Percentiles rank a stretch among this genome's conserved stretches.
Conservation (phyloP, 2,329 filamentous ascomycete species). For the Cercospora citrullina region DNA sequence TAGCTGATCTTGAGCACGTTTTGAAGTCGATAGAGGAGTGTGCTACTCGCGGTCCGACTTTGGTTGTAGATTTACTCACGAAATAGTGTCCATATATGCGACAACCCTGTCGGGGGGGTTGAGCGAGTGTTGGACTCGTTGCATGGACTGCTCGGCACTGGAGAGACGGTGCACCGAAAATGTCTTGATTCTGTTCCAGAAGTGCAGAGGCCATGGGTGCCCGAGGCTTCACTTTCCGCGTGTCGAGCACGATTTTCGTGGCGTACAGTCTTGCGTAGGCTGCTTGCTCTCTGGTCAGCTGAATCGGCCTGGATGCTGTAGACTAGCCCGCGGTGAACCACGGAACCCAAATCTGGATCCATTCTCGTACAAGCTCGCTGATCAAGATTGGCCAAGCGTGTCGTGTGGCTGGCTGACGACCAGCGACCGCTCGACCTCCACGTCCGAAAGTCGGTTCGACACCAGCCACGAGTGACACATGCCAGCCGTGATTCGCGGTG, state of each 20-base stretch:
- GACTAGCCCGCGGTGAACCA: too few relatives aligned
- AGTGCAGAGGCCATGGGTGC: not conserved
- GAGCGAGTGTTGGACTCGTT: not conserved
- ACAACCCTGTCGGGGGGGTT: too few relatives aligned
- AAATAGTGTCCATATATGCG: not conserved
- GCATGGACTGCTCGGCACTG: not conserved
- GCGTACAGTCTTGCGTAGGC: too few relatives aligned
- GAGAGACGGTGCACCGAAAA: not conserved
- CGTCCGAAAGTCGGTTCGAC: not conserved
- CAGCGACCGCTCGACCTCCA: too few relatives aligned
- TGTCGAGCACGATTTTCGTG: too few relatives aligned
- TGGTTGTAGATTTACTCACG: not conserved
- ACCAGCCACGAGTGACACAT: not conserved
- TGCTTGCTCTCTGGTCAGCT: too few relatives aligned
- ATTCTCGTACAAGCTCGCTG: too few relatives aligned
- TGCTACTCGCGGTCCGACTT: not conserved
- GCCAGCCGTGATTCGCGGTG: not conserved
- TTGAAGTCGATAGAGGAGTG: not conserved
- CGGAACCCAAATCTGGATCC: too few relatives aligned
- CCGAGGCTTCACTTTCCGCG: not conserved
- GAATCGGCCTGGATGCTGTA: too few relatives aligned
- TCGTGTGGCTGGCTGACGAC: too few relatives aligned
- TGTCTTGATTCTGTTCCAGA: not conserved
- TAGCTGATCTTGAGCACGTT: not conserved
- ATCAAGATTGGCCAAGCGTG: too few relatives aligned